These are phyloP conservation scores for Melampsora americana DNA, from an alignment of 1,284 basidiomycete species.

Conservation along the genomic window DNA sequence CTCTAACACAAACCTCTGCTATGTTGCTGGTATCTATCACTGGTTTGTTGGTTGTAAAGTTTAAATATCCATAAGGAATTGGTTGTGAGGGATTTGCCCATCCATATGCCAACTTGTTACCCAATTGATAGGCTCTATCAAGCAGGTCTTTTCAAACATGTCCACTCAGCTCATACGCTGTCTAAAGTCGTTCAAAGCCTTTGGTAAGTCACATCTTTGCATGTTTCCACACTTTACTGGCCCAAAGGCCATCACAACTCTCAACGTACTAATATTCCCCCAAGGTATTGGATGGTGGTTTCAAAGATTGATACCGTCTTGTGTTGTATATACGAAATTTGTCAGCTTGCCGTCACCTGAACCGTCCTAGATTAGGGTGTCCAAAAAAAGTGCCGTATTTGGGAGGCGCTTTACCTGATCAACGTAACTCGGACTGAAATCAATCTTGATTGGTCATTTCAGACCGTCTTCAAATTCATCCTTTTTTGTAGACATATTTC, in stretches of 20 bases:
- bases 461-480: conserved; percentile 23
- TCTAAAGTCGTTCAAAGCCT: neutral
- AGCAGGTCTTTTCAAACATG: conserved; percentile 11
- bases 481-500: neutral
- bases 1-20: neutral
- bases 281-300: conserved; percentile 40
- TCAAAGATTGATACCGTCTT: conserved; percentile 34
- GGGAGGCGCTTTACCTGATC: neutral
- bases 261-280: conserved; percentile 32
- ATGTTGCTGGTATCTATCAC: neutral
- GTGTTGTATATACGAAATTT: too few species aligned
- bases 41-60: conserved; percentile 26
- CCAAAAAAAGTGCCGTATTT: neutral
- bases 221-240: too few species aligned
- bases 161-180: conserved; percentile 42
- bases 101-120: conserved; percentile 10
- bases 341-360: too few species aligned
- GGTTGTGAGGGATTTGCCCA: conserved; percentile 30
- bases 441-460: conserved; percentile 25
- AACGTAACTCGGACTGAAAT: conserved; percentile 36
- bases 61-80: conserved; percentile 24
- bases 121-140: conserved; percentile 26
- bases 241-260: too few species aligned
- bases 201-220: too few species aligned
- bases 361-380: too few species aligned